phyloP scores from a whole-genome alignment of 2,329 filamentous ascomycete species.

The Colletotrichum sansevieriae region DNA sequence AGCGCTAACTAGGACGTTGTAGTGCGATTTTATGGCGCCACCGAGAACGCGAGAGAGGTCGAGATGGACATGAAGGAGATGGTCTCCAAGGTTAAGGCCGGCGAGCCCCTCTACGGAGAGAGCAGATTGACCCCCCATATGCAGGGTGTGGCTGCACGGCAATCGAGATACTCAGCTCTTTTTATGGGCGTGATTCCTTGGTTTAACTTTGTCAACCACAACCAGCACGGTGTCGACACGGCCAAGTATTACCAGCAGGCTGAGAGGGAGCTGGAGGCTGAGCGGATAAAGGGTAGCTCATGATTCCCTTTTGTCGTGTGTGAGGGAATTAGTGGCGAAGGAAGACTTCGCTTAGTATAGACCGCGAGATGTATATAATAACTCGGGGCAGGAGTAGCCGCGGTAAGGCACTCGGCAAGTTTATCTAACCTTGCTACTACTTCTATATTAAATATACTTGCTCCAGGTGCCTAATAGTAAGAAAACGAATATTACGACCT shows the following conservation, averaged over 20 bases:
- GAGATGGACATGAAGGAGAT: conserved; percentile 99
- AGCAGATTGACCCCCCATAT: conserved; percentile 85
- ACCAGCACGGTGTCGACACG: conserved; percentile 95
- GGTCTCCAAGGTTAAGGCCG: conserved; percentile 94
- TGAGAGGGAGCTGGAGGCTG: conserved; percentile 90
- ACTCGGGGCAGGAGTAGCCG: no score
- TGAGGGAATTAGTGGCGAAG: no score
- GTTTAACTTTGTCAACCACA: conserved; percentile 99
- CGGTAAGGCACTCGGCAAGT: no score
- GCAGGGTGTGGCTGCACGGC: conserved; percentile 92
- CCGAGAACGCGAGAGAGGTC: conserved; percentile 90
- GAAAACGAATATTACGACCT: no score
- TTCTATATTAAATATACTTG: no score
- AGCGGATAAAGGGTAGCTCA: conserved; percentile 54
- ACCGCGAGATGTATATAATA: no score
- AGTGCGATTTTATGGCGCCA: conserved; percentile 97
- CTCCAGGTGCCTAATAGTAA: no score
- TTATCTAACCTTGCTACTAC: no score
- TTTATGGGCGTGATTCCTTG: conserved; percentile 90
- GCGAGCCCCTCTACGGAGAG: conserved; percentile 89
- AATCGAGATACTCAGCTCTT: conserved; percentile 90
- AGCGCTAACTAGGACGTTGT: conserved; percentile 27
- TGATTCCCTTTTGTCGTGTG: background rate
- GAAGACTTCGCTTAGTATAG: no score
- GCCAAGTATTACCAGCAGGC: conserved; percentile 98